Conservation (phyloP, 2,329 filamentous ascomycete species). For the Clonostachys chloroleuca region DNA sequence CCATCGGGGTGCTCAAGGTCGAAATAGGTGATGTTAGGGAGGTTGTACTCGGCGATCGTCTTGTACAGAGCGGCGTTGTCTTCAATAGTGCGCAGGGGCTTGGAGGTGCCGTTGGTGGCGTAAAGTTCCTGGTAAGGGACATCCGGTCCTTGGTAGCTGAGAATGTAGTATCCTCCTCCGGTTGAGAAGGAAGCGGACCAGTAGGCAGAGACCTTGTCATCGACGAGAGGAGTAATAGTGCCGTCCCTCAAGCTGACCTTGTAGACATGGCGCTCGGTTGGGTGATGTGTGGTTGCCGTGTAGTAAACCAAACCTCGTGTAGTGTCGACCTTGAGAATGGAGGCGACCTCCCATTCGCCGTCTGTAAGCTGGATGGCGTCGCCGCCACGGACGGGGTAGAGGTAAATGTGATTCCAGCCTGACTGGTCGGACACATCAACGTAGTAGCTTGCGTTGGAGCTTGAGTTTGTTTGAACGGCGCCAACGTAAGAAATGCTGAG, state of each 20-base stretch:
- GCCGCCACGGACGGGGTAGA: constrained; percentile 50
- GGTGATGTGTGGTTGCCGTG: constrained; percentile 60
- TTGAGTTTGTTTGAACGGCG: constrained; percentile 24
- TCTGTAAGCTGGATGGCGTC: constrained; percentile 53
- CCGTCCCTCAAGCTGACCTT: constrained; percentile 54
- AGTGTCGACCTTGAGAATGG: constrained; percentile 56
- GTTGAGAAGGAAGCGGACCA: constrained; percentile 65
- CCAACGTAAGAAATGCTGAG: constrained; percentile 52
- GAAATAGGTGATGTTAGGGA: constrained; percentile 61
- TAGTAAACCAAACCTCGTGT: constrained; percentile 56
- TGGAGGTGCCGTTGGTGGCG: constrained; percentile 43
- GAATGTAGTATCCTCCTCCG: constrained; percentile 58
- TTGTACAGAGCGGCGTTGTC: constrained; percentile 54
- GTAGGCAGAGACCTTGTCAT: constrained; percentile 51
- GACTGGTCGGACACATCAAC: constrained; percentile 63
- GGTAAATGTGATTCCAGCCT: constrained; percentile 67
- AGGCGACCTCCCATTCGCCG: constrained; percentile 61
- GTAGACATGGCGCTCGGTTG: constrained; percentile 64
- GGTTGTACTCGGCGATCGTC: constrained; percentile 52
- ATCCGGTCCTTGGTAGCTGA: constrained; percentile 60
- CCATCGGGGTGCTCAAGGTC: constrained; percentile 59
- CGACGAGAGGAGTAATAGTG: constrained; percentile 54
- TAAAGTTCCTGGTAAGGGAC: constrained; percentile 68
- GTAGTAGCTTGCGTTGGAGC: constrained; percentile 44
- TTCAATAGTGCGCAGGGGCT: constrained; percentile 52